These are phyloP conservation scores for Hyphopichia burtonii DNA, from an alignment of 1,139 yeast species.

Conservation along the genomic window DNA sequence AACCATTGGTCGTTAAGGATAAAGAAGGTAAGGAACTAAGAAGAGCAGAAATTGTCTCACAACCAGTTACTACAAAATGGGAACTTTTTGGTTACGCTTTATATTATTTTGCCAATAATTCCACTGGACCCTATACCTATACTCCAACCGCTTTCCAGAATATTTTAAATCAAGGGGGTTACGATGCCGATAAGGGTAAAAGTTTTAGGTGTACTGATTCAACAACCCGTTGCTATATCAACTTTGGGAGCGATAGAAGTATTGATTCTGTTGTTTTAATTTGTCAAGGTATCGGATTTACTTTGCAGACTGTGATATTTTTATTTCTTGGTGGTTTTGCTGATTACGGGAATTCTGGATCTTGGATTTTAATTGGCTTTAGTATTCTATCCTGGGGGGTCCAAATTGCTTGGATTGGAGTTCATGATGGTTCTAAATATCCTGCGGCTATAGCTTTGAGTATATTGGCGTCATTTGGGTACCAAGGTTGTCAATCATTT, in stretches of 20 bases:
- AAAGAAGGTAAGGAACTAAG: conserved; percentile 1
- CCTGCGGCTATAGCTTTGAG: conserved; percentile 7
- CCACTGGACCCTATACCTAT: conserved; percentile 7
- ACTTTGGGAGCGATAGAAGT: conserved; percentile 6
- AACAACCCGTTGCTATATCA: conserved; percentile 5
- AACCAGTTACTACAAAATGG: conserved; percentile 7
- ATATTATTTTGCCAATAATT: conserved; percentile 8
- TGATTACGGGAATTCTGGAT: conserved; percentile 7
- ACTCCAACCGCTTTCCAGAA: conserved; percentile 9
- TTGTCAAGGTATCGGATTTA: conserved; percentile 7
- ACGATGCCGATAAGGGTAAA: conserved; percentile 5
- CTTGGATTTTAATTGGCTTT: conserved; percentile 5
- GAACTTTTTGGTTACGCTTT: conserved; percentile 7
- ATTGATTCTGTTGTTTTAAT: conserved; percentile 8
- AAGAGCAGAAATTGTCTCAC: conserved; percentile 1
- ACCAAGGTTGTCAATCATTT: conserved; percentile 9
- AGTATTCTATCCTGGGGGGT: conserved; percentile 8
- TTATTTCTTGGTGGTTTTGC: conserved; percentile 8
- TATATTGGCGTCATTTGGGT: conserved; percentile 8
- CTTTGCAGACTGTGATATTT: conserved; percentile 7
- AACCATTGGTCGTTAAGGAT: neutral
- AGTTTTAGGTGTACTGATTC: conserved; percentile 5
- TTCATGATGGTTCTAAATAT: conserved; percentile 7
- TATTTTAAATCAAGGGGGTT: conserved; percentile 8
- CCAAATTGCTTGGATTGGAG: conserved; percentile 8